Conservation (phyloP, 2,329 filamentous ascomycete genomes). For the Zopfia rhizophila region DNA sequence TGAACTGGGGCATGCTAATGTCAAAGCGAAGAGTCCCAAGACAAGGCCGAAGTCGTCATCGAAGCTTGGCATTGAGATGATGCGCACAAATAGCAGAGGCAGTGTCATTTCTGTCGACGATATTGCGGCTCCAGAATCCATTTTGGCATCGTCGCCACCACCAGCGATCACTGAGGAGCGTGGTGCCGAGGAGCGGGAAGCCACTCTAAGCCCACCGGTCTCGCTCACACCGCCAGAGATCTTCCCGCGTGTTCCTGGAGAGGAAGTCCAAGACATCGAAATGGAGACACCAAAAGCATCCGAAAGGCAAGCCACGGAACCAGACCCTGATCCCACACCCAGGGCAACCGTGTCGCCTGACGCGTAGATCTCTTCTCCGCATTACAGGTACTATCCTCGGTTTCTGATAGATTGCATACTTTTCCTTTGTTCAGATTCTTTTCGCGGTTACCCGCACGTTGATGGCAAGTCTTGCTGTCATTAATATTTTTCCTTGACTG, state of each 20-base stretch:
- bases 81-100: slow-evolving; percentile 94
- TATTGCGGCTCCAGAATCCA: slow-evolving; percentile 44
- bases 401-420: slow-evolving; percentile 13
- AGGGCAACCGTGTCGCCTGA: slow-evolving; percentile 36
- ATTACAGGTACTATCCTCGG: slow-evolving; percentile 23
- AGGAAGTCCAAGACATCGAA: slow-evolving; percentile 52
- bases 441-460: slow-evolving; percentile 4
- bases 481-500: slow-evolving; percentile 20
- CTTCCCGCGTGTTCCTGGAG: slow-evolving; percentile 58
- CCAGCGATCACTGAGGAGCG: slow-evolving; percentile 55
- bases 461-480: slow-evolving; percentile 16
- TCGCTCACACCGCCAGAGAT: slow-evolving; percentile 63
- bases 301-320: slow-evolving; percentile 39
- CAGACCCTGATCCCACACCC: slow-evolving; percentile 56
- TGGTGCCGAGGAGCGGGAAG: slow-evolving; percentile 45
- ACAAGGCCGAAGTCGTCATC: slow-evolving; percentile 65
- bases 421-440: slow-evolving; percentile 18
- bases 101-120: slow-evolving; percentile 69
- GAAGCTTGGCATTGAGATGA: slow-evolving; percentile 96
- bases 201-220: slow-evolving; percentile 34
- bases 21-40: slow-evolving; percentile 62
- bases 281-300: slow-evolving; percentile 53
- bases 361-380: slow-evolving; percentile 11
- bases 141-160: slow-evolving; percentile 50
- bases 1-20: slow-evolving; percentile 73